Evolutionary conservation across 202 grass and related monocot species (phyloP).

Genomic region (Panicum hallii): DNA sequence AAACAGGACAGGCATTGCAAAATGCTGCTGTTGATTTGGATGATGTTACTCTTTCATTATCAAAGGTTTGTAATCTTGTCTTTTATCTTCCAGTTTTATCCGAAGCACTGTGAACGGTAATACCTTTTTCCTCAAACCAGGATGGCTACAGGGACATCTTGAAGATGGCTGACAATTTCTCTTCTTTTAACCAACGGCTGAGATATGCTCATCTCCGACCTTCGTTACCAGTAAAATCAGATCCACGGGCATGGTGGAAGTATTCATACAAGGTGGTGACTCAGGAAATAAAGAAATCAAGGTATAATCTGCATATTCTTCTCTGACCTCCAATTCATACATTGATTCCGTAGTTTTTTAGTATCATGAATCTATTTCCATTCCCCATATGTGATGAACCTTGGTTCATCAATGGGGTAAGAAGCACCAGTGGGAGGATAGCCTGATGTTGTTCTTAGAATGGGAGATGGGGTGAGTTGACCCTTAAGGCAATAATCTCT

Average conservation of each 20-base stretch:
- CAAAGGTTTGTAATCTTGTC: slow-evolving; percentile 61
- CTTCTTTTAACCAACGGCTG: slow-evolving; percentile 90
- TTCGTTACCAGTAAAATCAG: slow-evolving; percentile 69
- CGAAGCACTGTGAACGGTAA: slow-evolving; percentile 4
- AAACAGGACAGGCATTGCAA: slow-evolving; percentile 85
- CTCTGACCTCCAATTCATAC: slow-evolving; percentile 22
- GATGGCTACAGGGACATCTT: slow-evolving; percentile 93
- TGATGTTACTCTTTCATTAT: slow-evolving; percentile 89
- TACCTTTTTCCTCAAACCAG: slow-evolving; percentile 47
- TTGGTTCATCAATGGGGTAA: neutral
- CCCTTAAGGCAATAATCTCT: neutral
- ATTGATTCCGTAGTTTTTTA: slow-evolving; percentile 28
- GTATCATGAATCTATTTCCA: neutral
- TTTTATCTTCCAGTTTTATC: neutral
- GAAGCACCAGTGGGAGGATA: neutral
- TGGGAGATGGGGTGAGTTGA: neutral
- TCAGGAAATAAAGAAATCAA: slow-evolving; percentile 90
- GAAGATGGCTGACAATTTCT: slow-evolving; percentile 97
- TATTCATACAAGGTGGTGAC: slow-evolving; percentile 84
- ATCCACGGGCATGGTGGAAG: slow-evolving; percentile 91
- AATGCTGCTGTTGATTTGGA: slow-evolving; percentile 92
- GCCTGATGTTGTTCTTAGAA: neutral
- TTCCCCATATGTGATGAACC: neutral
- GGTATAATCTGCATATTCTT: slow-evolving; percentile 42
- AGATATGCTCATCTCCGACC: slow-evolving; percentile 95